A percentile compares a stretch with the other conserved stretches of the same genome.
Evolutionary conservation across 768 basidiomycete genomes (phyloP).

Genomic region (Polyporus arcularius): DNA sequence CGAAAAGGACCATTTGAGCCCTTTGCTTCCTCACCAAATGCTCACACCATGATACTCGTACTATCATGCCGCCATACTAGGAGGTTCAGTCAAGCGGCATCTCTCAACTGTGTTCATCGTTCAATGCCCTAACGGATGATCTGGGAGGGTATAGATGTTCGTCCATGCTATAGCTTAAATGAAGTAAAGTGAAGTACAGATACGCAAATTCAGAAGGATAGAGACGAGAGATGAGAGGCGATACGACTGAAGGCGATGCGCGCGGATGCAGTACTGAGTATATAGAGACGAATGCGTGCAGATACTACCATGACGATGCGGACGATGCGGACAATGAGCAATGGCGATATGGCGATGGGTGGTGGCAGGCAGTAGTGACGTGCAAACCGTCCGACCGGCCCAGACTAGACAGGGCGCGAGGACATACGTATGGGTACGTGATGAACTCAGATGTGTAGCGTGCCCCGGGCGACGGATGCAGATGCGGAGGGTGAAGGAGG

Average conservation of each 20-base stretch:
- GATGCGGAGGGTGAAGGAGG: constrained; percentile 3
- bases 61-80: too few relatives aligned
- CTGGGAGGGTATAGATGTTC: constrained; percentile 24
- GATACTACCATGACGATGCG: constrained; percentile 4
- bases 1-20: too few relatives aligned
- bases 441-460: neutral
- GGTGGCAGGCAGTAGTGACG: neutral
- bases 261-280: constrained; percentile 1
- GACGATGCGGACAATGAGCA: neutral
- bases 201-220: constrained; percentile 14
- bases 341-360: too few relatives aligned
- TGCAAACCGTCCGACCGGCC: constrained; percentile 5
- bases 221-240: constrained; percentile 1
- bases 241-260: neutral
- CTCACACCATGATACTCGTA: too few relatives aligned
- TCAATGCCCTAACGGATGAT: constrained; percentile 20
- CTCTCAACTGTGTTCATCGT: constrained; percentile 6
- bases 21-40: too few relatives aligned
- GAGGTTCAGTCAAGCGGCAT: too few relatives aligned
- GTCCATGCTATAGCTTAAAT: constrained; percentile 26
- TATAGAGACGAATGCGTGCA: constrained; percentile 17
- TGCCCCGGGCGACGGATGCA: constrained; percentile 14
- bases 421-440: neutral
- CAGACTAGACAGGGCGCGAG: neutral
- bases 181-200: constrained; percentile 28